phyloP scores from a whole-genome alignment of 2,329 filamentous ascomycete genomes.

The Fusarium globosum region DNA sequence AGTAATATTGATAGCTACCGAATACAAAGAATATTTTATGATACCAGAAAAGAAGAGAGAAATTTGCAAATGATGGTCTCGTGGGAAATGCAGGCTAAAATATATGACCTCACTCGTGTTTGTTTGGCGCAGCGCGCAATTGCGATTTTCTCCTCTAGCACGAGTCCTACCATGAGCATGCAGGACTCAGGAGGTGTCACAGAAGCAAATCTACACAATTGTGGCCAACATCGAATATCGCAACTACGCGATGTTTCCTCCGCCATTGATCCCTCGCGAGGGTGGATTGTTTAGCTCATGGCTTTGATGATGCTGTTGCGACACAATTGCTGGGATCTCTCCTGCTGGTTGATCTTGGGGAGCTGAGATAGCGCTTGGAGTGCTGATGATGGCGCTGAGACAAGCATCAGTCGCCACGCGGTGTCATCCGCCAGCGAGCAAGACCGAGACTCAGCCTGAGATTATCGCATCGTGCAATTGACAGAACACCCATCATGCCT shows the following conservation, averaged over 20 bases:
- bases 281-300: rapidly evolving
- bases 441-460: rapidly evolving
- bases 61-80: rapidly evolving
- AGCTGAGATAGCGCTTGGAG: not conserved
- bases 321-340: not conserved
- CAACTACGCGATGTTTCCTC: rapidly evolving
- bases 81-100: not conserved
- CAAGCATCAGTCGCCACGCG: rapidly evolving
- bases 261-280: rapidly evolving
- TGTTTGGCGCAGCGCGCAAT: not conserved
- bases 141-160: not conserved
- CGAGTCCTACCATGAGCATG: not conserved
- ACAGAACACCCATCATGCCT: rapidly evolving
- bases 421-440: not conserved
- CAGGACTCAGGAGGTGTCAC: not conserved
- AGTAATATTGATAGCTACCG: no score
- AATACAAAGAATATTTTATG: no score
- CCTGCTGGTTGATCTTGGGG: rapidly evolving
- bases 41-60: not conserved
- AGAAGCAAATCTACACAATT: not conserved
- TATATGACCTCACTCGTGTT: not conserved
- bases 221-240: not conserved
- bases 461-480: rapidly evolving
- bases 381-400: not conserved
- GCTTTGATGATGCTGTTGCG: not conserved